These are phyloP conservation scores for Apocynum venetum DNA, from an alignment of 257 asterid species.

Conservation along the genomic window DNA sequence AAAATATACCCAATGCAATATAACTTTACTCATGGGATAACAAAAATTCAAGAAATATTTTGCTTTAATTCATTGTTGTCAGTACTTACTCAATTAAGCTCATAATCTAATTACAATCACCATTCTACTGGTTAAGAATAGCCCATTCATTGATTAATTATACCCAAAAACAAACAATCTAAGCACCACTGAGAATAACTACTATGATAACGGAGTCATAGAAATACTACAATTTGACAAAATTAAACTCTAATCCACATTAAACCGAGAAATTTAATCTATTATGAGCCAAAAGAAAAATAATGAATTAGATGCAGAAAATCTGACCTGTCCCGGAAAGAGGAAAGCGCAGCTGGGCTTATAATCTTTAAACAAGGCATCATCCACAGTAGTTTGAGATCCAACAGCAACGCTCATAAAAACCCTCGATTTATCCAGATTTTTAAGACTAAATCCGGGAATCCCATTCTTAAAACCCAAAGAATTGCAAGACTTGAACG, in stretches of 20 bases:
- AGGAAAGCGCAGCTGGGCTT: conserved; percentile 83
- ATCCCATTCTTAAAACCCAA: conserved; percentile 45
- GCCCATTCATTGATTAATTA: background rate
- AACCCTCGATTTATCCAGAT: conserved; percentile 61
- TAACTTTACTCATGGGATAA: background rate
- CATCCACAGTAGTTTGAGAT: conserved; percentile 55
- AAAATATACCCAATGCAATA: background rate
- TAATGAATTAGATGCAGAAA: background rate
- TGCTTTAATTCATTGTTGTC: background rate
- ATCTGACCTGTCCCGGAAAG: conserved; percentile 91
- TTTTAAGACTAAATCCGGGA: conserved; percentile 29
- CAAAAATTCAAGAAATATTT: background rate
- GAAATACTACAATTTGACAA: background rate
- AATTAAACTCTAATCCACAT: background rate
- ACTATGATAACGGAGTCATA: background rate
- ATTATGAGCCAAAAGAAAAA: background rate
- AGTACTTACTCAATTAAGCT: background rate
- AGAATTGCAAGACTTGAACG: conserved; percentile 30
- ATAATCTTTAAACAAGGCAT: conserved; percentile 64
- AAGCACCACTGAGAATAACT: background rate
- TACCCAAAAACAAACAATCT: background rate
- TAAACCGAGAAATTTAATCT: background rate
- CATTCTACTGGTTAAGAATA: background rate
- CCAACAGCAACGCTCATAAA: conserved; percentile 66
- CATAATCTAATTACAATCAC: background rate